Conservation (phyloP, 306 rosid genomes). For the Quercus rubra region DNA sequence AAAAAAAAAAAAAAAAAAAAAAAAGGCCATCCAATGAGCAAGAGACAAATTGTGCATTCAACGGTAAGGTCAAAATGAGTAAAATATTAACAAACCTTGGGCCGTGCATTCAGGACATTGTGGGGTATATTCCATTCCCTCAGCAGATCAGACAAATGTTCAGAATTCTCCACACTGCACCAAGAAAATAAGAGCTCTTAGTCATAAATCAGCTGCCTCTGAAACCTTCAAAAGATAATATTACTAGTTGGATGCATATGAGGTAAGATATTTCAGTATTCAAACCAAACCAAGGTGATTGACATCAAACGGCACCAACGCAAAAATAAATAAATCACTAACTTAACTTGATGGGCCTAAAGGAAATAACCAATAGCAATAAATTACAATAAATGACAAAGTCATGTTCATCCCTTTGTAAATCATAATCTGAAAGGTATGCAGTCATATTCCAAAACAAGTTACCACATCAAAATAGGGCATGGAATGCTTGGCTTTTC, state of each 20-base stretch:
- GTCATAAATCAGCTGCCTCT: slow-evolving; percentile 12
- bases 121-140: slow-evolving; percentile 77
- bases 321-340: background rate
- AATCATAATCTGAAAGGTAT: background rate
- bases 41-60: slow-evolving; percentile 13
- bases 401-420: background rate
- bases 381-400: background rate
- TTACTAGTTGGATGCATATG: slow-evolving; percentile 2
- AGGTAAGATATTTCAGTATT: slow-evolving; percentile 6
- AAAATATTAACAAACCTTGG: slow-evolving; percentile 64
- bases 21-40: background rate
- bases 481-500: background rate
- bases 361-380: background rate
- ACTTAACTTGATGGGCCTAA: slow-evolving; percentile 6
- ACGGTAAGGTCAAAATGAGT: slow-evolving; percentile 10
- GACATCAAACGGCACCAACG: background rate
- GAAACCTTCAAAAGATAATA: slow-evolving; percentile 11
- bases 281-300: background rate
- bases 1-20: background rate
- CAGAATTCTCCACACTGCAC: slow-evolving; percentile 93
- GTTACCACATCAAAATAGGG: background rate
- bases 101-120: slow-evolving; percentile 91
- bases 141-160: slow-evolving; percentile 78
- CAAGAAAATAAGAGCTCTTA: slow-evolving; percentile 29
- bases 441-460: background rate